Evolutionary conservation across 176 grass and related monocot genomes (phyloP).

Genomic region (Thinopyrum elongatum): DNA sequence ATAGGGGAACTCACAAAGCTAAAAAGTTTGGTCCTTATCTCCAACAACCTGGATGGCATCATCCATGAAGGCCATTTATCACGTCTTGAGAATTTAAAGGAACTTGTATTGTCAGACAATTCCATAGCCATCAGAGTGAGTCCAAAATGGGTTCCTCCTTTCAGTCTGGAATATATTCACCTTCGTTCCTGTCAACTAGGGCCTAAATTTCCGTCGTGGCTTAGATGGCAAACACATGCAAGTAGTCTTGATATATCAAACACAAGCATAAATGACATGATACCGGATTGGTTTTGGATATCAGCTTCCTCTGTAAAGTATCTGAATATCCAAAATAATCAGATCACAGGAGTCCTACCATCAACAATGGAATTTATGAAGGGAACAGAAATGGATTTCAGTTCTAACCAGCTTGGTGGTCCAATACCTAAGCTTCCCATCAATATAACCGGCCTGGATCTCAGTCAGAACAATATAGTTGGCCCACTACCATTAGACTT

Average conservation of each 20-base stretch:
- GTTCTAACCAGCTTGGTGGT: constrained; percentile 35
- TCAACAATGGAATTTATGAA: no score
- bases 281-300: neutral
- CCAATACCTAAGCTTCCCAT: constrained; percentile 14
- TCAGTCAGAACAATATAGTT: neutral
- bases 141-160: constrained; percentile 21
- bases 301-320: no score
- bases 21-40: neutral
- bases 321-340: no score
- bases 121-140: neutral
- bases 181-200: neutral
- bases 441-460: neutral
- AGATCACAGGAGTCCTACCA: no score
- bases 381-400: neutral
- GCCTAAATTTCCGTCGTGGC: neutral
- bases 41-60: neutral
- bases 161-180: neutral
- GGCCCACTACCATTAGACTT: neutral
- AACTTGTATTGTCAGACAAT: neutral
- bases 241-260: neutral
- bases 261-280: neutral
- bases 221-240: neutral
- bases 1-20: neutral
- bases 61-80: constrained; percentile 1
- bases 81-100: neutral